phyloP scores from a whole-genome alignment of 768 basidiomycete genomes.

The Mycena galericulata region DNA sequence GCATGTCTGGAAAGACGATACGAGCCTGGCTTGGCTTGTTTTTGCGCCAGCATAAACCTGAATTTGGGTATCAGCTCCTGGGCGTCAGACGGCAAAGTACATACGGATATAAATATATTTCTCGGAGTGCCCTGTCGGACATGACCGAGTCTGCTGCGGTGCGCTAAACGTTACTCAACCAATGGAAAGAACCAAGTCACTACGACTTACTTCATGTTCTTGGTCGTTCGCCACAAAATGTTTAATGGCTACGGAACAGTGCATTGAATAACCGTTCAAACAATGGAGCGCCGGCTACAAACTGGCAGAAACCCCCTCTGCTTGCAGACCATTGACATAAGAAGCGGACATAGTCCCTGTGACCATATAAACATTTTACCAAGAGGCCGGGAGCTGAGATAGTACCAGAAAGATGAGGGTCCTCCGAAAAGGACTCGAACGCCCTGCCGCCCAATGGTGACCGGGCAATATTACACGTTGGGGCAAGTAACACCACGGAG shows the following conservation, averaged over 20 bases:
- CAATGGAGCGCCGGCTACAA: constrained; percentile 26
- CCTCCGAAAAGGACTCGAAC: constrained; percentile 82
- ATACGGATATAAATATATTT: constrained; percentile 79
- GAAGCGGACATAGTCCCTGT: constrained; percentile 70
- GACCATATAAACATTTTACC: background rate
- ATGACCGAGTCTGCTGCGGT: constrained; percentile 73
- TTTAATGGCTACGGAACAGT: constrained; percentile 66
- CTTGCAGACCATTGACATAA: constrained; percentile 78
- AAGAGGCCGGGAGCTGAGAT: background rate
- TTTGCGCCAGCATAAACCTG: constrained; percentile 79
- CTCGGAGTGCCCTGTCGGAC: constrained; percentile 73
- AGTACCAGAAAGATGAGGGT: constrained; percentile 73
- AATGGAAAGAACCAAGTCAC: background rate
- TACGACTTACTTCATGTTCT: constrained; percentile 62
- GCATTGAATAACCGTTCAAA: background rate
- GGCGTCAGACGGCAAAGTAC: constrained; percentile 33
- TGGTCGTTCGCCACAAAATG: constrained; percentile 83
- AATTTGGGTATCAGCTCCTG: constrained; percentile 1
- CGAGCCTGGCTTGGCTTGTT: constrained; percentile 61
- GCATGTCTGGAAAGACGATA: background rate
- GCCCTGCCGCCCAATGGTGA: constrained; percentile 69
- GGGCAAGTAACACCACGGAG: constrained; percentile 72
- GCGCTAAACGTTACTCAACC: constrained; percentile 41
- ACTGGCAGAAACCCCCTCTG: constrained; percentile 72
- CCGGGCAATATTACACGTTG: constrained; percentile 77